Evolutionary conservation across 805 yeast species (phyloP), one percentile per base, ranked within the genome.

Genomic region (Millerago galiae): DNA sequence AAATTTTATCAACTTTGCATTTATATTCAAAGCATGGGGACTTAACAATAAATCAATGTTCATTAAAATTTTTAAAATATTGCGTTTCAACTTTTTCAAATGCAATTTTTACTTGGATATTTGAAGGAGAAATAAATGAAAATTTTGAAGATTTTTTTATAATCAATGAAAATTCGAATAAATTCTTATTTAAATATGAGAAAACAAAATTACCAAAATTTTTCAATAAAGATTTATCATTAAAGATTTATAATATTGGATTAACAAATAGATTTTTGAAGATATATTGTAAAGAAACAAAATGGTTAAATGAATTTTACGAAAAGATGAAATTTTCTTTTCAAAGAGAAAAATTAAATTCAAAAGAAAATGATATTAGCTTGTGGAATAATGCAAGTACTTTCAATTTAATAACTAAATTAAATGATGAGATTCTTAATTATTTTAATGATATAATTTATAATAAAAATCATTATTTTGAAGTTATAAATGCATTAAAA

Each of bases 11-110:
- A 0, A 51, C 70, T 2, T 63, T 86, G 1, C 67, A 72, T 52
- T 59, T 67, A 3, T 68, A 73, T 35, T 69, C 78, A 2, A 63
- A 65, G 24, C 78, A 79, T 55, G 96, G 96, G 1, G 95, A 91
- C 55, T 49, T 56, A 8, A 47, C 67, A 4, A 68, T 88, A 2
- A 54, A 67, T 28, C 48, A 56, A 0, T 53, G 78, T 12, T 66
- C 87, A 0, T 35, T 39, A 0, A 51, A 61, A 5, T 62, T 84
- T 16, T 74, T 79, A 42, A 41, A 57, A 4, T 67, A 67, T 26
- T 67, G 77, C 4, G 60, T 74, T 0, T 63, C 63, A 6, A 87
- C 95, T 1, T 87, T 86, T 56, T 71, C 70, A 42, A 77, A 74
- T 32, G 67, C 79, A 26, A 51, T 85, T 5, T 68, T 70, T 32